Evolutionary conservation across 805 yeast genomes (phyloP).

Genomic region (Candida sonorensis): DNA sequence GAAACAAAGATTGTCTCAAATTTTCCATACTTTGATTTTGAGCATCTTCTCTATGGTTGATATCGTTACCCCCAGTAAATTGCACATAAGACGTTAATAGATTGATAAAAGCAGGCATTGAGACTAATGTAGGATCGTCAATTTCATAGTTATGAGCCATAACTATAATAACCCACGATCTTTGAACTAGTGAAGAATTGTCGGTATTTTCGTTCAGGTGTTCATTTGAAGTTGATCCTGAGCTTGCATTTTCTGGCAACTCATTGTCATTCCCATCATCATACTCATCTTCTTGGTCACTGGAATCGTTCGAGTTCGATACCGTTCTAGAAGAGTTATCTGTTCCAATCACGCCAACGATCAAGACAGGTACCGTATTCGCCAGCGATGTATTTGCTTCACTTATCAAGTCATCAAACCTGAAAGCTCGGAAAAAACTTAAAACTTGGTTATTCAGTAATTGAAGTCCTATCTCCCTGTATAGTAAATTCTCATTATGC

Average conservation of each 20-base stretch:
- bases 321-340: not conserved
- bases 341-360: conserved; percentile 27
- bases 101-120: conserved; percentile 29
- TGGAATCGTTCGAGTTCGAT: not conserved
- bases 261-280: conserved; percentile 1
- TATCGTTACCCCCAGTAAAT: too few relatives aligned
- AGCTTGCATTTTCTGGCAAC: too few relatives aligned
- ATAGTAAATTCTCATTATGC: conserved; percentile 16
- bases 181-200: conserved; percentile 23
- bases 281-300: not conserved
- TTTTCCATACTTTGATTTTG: too few relatives aligned
- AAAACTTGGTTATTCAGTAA: conserved; percentile 23
- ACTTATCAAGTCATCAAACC: conserved; percentile 34
- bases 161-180: conserved; percentile 59
- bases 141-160: conserved; percentile 48
- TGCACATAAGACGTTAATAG: conserved; percentile 17
- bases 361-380: conserved; percentile 22
- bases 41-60: too few relatives aligned
- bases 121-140: conserved; percentile 33
- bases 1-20: conserved; percentile 17
- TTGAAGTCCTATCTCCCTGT: conserved; percentile 21
- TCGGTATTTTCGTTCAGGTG: too few relatives aligned
- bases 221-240: too few relatives aligned
- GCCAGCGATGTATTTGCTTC: too few relatives aligned
- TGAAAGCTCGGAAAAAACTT: conserved; percentile 37